These are phyloP conservation scores for Antrodiella citrinella DNA, from an alignment of 768 basidiomycete species.

Conservation along the genomic window DNA sequence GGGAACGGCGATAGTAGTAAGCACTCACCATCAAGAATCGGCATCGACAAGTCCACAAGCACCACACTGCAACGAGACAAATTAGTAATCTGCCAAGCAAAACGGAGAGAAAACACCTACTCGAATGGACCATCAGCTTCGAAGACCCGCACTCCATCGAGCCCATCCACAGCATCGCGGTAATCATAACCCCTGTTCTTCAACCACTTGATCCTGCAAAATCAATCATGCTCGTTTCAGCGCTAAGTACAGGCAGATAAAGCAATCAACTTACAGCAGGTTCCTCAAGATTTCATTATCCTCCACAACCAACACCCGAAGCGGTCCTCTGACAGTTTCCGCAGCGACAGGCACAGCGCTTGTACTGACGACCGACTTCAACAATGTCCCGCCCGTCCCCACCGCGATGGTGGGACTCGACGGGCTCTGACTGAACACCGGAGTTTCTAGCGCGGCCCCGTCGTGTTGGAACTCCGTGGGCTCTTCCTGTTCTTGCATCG, in stretches of 20 bases:
- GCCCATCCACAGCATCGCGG: constrained; percentile 76
- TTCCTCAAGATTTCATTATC: constrained; percentile 83
- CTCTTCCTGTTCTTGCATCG: constrained; percentile 30
- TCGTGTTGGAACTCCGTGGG: constrained; percentile 7
- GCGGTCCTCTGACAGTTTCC: constrained; percentile 23
- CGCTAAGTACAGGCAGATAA: not conserved
- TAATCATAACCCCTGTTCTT: constrained; percentile 66
- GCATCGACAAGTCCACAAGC: constrained; percentile 89
- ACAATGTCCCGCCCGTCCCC: constrained; percentile 55
- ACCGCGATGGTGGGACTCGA: constrained; percentile 41
- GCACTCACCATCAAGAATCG: constrained; percentile 74
- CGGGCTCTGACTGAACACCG: constrained; percentile 15
- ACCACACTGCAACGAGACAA: constrained; percentile 50
- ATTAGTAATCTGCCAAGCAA: constrained; percentile 5
- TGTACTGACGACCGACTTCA: constrained; percentile 60
- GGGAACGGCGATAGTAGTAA: not conserved
- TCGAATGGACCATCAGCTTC: constrained; percentile 73
- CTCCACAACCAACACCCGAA: constrained; percentile 79
- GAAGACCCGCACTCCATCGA: constrained; percentile 75
- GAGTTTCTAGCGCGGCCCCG: constrained; percentile 4
- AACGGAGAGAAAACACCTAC: constrained; percentile 37
- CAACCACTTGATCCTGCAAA: constrained; percentile 55
- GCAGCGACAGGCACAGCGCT: constrained; percentile 29
- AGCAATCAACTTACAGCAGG: constrained; percentile 53
- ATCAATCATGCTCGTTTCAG: constrained; percentile 6